Conservation (phyloP, 768 basidiomycete genomes). For the Mrakia frigida region DNA sequence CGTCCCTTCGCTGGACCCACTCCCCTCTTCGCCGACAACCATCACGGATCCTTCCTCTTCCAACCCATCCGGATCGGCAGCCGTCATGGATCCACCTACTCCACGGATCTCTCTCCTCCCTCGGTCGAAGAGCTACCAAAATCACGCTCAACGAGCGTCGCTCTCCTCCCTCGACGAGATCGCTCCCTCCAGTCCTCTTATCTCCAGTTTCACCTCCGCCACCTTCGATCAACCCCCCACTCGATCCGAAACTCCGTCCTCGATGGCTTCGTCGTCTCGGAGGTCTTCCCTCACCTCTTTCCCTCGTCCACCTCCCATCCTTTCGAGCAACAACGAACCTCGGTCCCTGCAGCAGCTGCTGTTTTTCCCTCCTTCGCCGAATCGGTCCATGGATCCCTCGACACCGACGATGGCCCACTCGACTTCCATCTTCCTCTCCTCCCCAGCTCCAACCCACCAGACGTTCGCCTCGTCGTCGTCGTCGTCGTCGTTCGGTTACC, state of each 20-base stretch:
- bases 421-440: conserved; percentile 4
- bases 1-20: conserved; percentile 23
- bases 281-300: conserved; percentile 10
- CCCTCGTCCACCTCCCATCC: conserved; percentile 18
- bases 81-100: neutral
- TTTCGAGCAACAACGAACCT: neutral
- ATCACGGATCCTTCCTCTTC: neutral
- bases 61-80: neutral
- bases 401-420: conserved; percentile 7
- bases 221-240: neutral
- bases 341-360: neutral
- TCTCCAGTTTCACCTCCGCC: neutral
- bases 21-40: conserved; percentile 17
- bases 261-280: neutral
- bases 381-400: conserved; percentile 1
- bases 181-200: neutral
- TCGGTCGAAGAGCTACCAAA: neutral
- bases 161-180: neutral
- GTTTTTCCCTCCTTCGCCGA: conserved; percentile 11
- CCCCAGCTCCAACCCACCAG: neutral
- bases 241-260: conserved; percentile 1
- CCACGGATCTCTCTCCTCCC: neutral
- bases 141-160: neutral
- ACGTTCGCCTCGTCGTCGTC: neutral
- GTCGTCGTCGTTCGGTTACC: neutral